phyloP scores from a whole-genome alignment of 2,329 filamentous ascomycete genomes.

The Beauveria varroae region DNA sequence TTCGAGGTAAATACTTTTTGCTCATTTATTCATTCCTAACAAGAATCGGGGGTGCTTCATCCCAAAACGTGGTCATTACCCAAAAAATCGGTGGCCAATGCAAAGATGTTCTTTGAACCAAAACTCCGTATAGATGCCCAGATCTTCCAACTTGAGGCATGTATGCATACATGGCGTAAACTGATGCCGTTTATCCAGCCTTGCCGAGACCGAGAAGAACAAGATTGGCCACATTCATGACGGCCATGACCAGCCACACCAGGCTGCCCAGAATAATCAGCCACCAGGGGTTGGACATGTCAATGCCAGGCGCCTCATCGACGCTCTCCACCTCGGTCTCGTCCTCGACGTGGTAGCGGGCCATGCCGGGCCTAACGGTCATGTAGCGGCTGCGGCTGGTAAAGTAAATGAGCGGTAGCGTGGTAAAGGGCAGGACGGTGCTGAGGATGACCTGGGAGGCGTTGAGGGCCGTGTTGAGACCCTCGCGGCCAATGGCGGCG shows the following conservation, averaged over 20 bases:
- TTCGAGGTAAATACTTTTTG: no score
- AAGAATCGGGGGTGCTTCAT: no score
- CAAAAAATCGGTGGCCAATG: not conserved
- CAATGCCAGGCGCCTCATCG: slow-evolving; percentile 18
- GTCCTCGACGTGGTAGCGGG: slow-evolving; percentile 24
- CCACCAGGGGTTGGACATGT: slow-evolving; percentile 69
- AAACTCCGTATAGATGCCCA: not conserved
- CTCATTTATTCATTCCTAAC: no score
- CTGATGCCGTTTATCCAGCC: not conserved
- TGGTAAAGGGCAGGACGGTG: slow-evolving; percentile 75
- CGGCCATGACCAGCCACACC: slow-evolving; percentile 66
- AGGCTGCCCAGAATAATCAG: slow-evolving; percentile 45
- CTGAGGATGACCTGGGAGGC: slow-evolving; percentile 72
- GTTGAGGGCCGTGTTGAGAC: slow-evolving; percentile 64
- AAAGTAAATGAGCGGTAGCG: slow-evolving; percentile 76
- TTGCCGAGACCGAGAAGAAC: slow-evolving; percentile 48
- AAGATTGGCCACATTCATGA: slow-evolving; percentile 73
- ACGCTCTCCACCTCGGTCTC: slow-evolving; percentile 13
- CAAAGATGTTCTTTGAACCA: no score
- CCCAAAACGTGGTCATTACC: not conserved
- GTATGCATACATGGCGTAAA: no score
- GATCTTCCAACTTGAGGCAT: not conserved
- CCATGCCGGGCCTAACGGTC: slow-evolving; percentile 51
- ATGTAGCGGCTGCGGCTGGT: slow-evolving; percentile 74
- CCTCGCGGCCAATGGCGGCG: slow-evolving; percentile 63